Evolutionary conservation across 192 early-diverging fungal species (phyloP).

Genomic region (Spizellomyces sp.): DNA sequence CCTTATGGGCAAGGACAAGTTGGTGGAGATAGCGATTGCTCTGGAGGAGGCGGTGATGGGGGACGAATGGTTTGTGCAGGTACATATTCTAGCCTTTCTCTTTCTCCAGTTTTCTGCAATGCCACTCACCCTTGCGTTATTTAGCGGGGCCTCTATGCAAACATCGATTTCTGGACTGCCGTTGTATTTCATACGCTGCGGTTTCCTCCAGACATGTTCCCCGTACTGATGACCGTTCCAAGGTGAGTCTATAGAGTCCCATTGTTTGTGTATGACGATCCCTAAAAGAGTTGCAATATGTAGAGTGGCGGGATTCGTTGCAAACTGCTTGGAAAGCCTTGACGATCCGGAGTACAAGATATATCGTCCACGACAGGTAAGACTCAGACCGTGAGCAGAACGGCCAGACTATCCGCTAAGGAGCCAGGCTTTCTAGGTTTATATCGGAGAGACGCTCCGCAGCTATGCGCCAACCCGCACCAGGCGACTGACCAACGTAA

Average conservation of each 20-base stretch:
- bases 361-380: slow-evolving; percentile 63
- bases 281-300: slow-evolving; percentile 5
- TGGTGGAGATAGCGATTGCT: slow-evolving; percentile 66
- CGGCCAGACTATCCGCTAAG: neutral
- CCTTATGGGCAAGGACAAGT: slow-evolving; percentile 51
- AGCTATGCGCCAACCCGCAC: neutral
- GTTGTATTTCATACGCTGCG: slow-evolving; percentile 52
- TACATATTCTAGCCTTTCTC: neutral
- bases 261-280: slow-evolving; percentile 3
- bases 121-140: neutral
- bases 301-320: slow-evolving; percentile 61
- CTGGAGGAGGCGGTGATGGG: slow-evolving; percentile 53
- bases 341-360: slow-evolving; percentile 60
- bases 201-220: slow-evolving; percentile 63
- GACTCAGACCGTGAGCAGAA: neutral
- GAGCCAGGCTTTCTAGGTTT: slow-evolving; percentile 35
- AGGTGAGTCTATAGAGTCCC: neutral
- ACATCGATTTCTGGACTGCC: slow-evolving; percentile 56
- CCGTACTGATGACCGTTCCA: slow-evolving; percentile 51
- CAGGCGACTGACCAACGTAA: neutral
- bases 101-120: too few relatives aligned
- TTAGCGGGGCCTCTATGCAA: slow-evolving; percentile 61
- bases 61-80: slow-evolving; percentile 42
- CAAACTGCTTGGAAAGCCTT: slow-evolving; percentile 53
- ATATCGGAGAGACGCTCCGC: slow-evolving; percentile 52